Base-by-base conservation (phyloP, 2,329 filamentous ascomycete genomes). In the Sporothrix sp. region DNA sequence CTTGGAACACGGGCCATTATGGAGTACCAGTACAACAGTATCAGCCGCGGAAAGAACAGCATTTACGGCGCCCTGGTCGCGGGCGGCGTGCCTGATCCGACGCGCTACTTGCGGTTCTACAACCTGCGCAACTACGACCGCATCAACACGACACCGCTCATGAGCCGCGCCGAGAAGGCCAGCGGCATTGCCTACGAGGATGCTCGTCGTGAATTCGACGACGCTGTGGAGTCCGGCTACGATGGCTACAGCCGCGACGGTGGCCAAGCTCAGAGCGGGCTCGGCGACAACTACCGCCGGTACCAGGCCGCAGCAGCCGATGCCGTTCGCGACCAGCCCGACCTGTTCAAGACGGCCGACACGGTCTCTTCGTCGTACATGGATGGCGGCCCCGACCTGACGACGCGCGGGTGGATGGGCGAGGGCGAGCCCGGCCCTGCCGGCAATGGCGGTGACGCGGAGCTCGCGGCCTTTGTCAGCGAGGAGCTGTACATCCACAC, bases 81-180 rank as follows among this genome's bases (percentile, higher is more conserved):
- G 50, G 74, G 76, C 28, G 85, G 86, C 8, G 74, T 89, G 45
- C 74, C 69, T 2, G 71, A 91, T 60, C 84, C 85, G 1, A 71
- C 75, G 60, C 69, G 81, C 38, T 93, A 90, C 66, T 86, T 94
- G 58, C 75, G 81, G 45, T 93, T 93, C 69, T 93, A 88, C 70
- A 93, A 94, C 63, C 73, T 94, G 28, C 76, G 87, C 52, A 91
- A 81, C 65, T 93, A 87, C 63, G 87, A 93, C 63, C 81, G 87
- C 39, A 85, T 94, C 71, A 90, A 91, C 66, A 78, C 72, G 18
- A 81, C 81, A 14, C 67, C 67, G 1, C 73, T 78, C 7, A 81
- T 87, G 77, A 64, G 68, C 16, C 68, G 72, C 5, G 79, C 74
- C 1, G 82, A 88, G 60, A 61, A 75, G 35, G 68, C 74, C 33